Evolutionary conservation across 2,329 filamentous ascomycete genomes (phyloP), one percentile per base, ranked within the genome.

Genomic region (Cladosporium sp.): DNA sequence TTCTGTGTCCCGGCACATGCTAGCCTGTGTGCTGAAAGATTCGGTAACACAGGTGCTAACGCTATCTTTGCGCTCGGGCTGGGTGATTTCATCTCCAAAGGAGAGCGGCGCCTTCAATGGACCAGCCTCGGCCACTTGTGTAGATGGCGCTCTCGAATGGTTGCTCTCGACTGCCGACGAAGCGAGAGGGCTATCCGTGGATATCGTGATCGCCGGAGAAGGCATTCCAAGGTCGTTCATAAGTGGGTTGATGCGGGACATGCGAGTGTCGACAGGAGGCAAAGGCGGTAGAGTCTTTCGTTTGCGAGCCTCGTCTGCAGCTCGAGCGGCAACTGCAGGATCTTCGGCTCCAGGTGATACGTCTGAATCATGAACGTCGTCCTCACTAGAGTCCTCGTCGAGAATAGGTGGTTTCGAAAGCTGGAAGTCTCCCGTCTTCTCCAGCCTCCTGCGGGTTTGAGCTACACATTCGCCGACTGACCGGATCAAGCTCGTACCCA

Each of bases 381-480:
- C 22, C 4, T 40, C 35, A 11, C 9, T 9, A 10, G 40, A 14
- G 3, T 16, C 13, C 1, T 11, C 41, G 2, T 50, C 48, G 5
- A 6, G 22, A 11, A 42, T 35, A 1, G 37, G 31, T 35, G 43
- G 42, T 14, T 41, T 32, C 3, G 35, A 54, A 18, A 62, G 49
- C 37, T 64, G 59, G 46, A 67, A 67, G 54, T 68, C 66, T 18
- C 66, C 66, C 58, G 93, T 89, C 56, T 86, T 81, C 70, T 95
- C 90, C 54, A 98, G 86, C 42, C 95, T 83, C 66, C 82, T 79
- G 63, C 89, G 89, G 9, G 91, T 86, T 71, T 91, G 92, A 6
- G 87, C 85, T 16, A 95, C 87, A 68, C 92, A 96, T 61, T 95
- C 90, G 38, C 92, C 92, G 42, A 91, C 90, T 18, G 89, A 87